Base-by-base conservation (phyloP, 73 alveolate species). In the Uronychia setigera region DNA sequence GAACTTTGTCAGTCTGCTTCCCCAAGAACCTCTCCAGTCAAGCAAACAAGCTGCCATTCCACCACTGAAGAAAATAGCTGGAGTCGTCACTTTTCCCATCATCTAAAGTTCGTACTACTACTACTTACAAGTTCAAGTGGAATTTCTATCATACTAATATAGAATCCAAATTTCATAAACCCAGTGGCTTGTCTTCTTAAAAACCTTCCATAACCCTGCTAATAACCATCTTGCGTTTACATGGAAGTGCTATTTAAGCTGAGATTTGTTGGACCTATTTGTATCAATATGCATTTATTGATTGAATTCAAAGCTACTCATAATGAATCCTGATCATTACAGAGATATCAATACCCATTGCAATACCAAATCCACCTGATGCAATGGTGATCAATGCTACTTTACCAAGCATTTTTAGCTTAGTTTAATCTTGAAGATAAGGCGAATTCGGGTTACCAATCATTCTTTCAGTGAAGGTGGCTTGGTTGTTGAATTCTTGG, bases 181-280 rank as follows among this genome's bases (percentile, higher is more conserved):
- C 82, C 87, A 31, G 80, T 84, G 0, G 93, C 88, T 80, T 86
- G 80, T 80, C 88, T 86, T 60, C 80, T 86, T 5, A 86, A 35
- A 77, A 86, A 86, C 60, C 88, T 86, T 0, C 93, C 93, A 80
- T 86, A 86, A 13, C 93, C 93, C n/a, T n/a, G n/a, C n/a, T n/a
- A n/a, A n/a, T n/a, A n/a, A n/a, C n/a, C n/a, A n/a, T n/a, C n/a
- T n/a, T n/a, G n/a, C n/a, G n/a, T n/a, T n/a, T n/a, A n/a, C n/a
- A 59, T 34, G 77, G 81, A 81, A 87, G 33, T 81, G 93, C 60
- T 87, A 57, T 46, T 87, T 87, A 74, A 87, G 59, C 58, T 87
- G 86, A 5, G 93, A 80, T 35, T 81, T 59, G 1, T 87, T 87
- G 46, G 78, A n/a, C 33, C 93, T 31, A 35, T 67, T 77, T 1